A percentile compares a stretch with the other conserved stretches of the same genome.
These are phyloP conservation scores for Fusarium albidum DNA, from an alignment of 2,329 filamentous ascomycete species.

Conservation along the genomic window DNA sequence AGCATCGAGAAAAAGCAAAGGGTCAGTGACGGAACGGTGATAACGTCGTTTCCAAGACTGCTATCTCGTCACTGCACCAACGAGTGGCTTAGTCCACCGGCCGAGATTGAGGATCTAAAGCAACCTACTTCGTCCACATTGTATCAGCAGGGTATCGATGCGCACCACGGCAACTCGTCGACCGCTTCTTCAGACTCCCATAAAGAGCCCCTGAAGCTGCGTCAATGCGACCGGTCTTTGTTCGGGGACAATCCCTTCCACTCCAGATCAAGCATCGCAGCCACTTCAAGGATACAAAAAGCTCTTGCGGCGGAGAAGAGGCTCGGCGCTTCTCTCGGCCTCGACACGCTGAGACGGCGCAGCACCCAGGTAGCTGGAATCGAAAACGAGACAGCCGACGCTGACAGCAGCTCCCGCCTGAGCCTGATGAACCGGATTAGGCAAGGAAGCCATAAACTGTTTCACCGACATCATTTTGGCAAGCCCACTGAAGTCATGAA, in stretches of 20 bases:
- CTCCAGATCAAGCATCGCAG: background rate
- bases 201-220: constrained; percentile 21
- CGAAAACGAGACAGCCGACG: constrained; percentile 9
- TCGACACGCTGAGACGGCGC: constrained; percentile 38
- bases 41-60: constrained; percentile 47
- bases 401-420: constrained; percentile 30
- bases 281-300: background rate
- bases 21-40: constrained; percentile 35
- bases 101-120: constrained; percentile 24
- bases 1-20: constrained; percentile 23
- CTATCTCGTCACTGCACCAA: constrained; percentile 43
- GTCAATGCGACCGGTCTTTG: constrained; percentile 22
- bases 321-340: constrained; percentile 36
- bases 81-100: constrained; percentile 43
- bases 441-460: constrained; percentile 37
- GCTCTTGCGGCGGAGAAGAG: constrained; percentile 22
- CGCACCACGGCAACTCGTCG: constrained; percentile 32
- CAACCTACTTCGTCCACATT: constrained; percentile 18
- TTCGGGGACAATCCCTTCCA: constrained; percentile 39
- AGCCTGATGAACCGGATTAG: constrained; percentile 42
- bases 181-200: constrained; percentile 8
- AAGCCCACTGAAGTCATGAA: constrained; percentile 14
- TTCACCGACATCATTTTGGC: constrained; percentile 34
- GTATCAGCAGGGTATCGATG: constrained; percentile 45
- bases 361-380: constrained; percentile 31